Conservation (phyloP, 495 filamentous ascomycete genomes). For the Penicillium lagena region DNA sequence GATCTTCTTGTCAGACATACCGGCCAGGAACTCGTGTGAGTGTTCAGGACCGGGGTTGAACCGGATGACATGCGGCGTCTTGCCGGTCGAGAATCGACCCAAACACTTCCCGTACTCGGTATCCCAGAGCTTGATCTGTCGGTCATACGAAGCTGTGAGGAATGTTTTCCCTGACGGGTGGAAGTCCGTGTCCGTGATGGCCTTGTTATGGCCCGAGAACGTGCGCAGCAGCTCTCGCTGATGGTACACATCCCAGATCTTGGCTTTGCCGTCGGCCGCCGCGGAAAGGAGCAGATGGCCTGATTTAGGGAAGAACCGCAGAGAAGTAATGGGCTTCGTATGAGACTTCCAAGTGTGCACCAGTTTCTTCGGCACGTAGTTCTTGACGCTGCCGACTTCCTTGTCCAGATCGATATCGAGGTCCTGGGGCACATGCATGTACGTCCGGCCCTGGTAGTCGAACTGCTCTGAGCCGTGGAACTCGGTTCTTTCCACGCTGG, state of each 20-base stretch:
- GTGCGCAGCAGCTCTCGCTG: conserved; percentile 79
- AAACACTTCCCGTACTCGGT: conserved; percentile 89
- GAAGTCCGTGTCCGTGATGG: conserved; percentile 86
- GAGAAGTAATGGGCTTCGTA: conserved; percentile 74
- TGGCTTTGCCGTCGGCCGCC: conserved; percentile 80
- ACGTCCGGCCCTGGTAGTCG: conserved; percentile 87
- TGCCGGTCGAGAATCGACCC: conserved; percentile 81
- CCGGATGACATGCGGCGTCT: conserved; percentile 88
- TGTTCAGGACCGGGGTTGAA: conserved; percentile 80
- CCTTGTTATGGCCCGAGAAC: conserved; percentile 84
- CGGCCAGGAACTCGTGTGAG: conserved; percentile 85
- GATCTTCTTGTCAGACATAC: conserved; percentile 98
- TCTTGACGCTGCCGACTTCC: conserved; percentile 70
- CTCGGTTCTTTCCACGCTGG: conserved; percentile 67
- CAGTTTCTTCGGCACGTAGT: conserved; percentile 89
- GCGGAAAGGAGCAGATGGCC: conserved; percentile 86
- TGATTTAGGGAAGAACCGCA: conserved; percentile 80
- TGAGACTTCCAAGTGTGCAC: conserved; percentile 86
- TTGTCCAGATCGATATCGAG: conserved; percentile 83
- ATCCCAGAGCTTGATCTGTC: conserved; percentile 96
- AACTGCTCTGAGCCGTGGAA: conserved; percentile 78
- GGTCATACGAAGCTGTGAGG: conserved; percentile 87
- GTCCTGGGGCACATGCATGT: conserved; percentile 86
- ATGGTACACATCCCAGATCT: conserved; percentile 94
- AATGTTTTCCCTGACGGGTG: conserved; percentile 75